phyloP scores from a whole-genome alignment of 1,139 yeast genomes.

The Taphrina sp. region DNA sequence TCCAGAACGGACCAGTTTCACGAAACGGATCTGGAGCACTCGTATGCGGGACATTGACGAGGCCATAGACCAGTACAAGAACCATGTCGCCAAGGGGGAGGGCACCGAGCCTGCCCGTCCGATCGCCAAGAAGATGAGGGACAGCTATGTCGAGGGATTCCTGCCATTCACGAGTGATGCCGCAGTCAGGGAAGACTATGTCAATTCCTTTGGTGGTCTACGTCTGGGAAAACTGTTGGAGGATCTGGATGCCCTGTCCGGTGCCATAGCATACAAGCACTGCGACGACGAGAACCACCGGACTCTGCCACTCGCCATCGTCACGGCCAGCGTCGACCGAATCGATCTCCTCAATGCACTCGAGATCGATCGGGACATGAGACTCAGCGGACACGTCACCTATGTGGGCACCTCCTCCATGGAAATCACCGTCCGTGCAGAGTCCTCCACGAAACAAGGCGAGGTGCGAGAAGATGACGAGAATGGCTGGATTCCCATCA shows the following conservation, averaged over 20 bases:
- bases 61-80: slow-evolving; percentile 25
- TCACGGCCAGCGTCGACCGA: slow-evolving; percentile 59
- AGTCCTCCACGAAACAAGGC: slow-evolving; percentile 45
- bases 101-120: neutral
- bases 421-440: slow-evolving; percentile 71
- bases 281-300: slow-evolving; percentile 87
- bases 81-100: slow-evolving; percentile 4
- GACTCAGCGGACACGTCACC: slow-evolving; percentile 81
- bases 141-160: slow-evolving; percentile 27
- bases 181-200: slow-evolving; percentile 24
- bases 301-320: slow-evolving; percentile 18
- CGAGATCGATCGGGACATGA: slow-evolving; percentile 71
- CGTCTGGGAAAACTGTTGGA: slow-evolving; percentile 79
- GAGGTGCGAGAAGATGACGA: slow-evolving; percentile 14
- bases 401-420: slow-evolving; percentile 94
- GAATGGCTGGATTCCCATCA: slow-evolving; percentile 52
- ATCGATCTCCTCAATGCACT: slow-evolving; percentile 83
- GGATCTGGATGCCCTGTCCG: slow-evolving; percentile 85
- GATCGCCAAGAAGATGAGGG: slow-evolving; percentile 23
- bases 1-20: slow-evolving; percentile 28
- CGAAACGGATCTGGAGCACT: slow-evolving; percentile 24
- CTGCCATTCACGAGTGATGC: slow-evolving; percentile 29
- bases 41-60: slow-evolving; percentile 26
- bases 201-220: slow-evolving; percentile 29
- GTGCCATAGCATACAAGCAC: slow-evolving; percentile 80